Evolutionary conservation across 1,284 basidiomycete genomes (phyloP), one percentile per base, ranked within the genome.

Genomic region (Afroboletus lepidellus): DNA sequence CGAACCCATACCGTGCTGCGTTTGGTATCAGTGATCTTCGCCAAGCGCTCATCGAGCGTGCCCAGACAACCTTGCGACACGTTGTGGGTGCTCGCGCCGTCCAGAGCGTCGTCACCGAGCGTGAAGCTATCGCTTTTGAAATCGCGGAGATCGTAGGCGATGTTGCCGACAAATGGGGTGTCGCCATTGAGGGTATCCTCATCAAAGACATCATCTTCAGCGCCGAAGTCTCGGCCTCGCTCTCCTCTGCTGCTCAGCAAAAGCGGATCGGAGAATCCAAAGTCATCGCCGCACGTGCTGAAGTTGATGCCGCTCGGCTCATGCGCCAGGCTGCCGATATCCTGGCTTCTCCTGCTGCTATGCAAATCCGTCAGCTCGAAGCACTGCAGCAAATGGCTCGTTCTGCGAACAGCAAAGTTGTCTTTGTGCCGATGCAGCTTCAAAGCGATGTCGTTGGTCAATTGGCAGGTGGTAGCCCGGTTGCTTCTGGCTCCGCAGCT

Each of bases 301-400:
- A 98, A 75, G 95, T 98, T 57, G 93, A 97, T 68, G 80, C 93
- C 36, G 94, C 95, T 39, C 84, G 92, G 61, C 84, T 98, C 67
- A 97, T 98, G 94, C 80, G 93, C 53, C 91, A 94, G 69, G 92
- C 92, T 6, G 92, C 92, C 50, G 87, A 96, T 72, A 95, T 96
- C 63, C 79, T 96, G 62, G 91, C 92, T 13, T 89, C 85, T 8
- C 94, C 93, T 18, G 93, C 94, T 23, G 95, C 94, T 54, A 97
- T 98, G 92, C 94, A 97, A 73, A 98, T 98, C 69, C 81, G 95
- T 57, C 93, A 96, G 69, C 82, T 98, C 59, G 94, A 97, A 73
- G 92, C 94, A 36, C 75, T 84, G 66, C 81, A 84, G 72, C 76
- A 79, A 64, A 84, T 84, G 81, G 80, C 83, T 46, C 90, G 91